These are phyloP conservation scores for Fusarium verticillioides DNA, from an alignment of 2,329 filamentous ascomycete species.

Conservation along the genomic window DNA sequence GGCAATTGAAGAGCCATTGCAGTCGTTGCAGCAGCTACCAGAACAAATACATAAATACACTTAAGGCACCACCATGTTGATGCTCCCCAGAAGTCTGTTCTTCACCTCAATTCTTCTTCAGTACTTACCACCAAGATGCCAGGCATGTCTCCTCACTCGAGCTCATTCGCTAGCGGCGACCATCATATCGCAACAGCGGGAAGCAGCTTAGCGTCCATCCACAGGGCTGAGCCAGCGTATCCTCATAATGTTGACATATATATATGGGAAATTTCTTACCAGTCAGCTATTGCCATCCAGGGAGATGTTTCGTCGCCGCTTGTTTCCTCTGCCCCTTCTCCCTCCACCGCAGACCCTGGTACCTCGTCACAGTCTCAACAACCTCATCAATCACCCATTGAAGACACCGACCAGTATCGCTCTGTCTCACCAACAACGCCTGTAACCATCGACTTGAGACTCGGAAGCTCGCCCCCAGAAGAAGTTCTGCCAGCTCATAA, in stretches of 20 bases:
- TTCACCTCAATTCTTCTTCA: neutral
- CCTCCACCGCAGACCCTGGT: too few relatives aligned
- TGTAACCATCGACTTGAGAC: accelerated
- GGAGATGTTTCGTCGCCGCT: accelerated
- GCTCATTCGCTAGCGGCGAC: accelerated
- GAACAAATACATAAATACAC: neutral
- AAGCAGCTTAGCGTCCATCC: accelerated
- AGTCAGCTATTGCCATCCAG: accelerated
- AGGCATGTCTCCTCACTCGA: accelerated
- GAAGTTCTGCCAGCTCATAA: accelerated
- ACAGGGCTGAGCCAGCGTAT: accelerated
- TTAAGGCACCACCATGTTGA: accelerated
- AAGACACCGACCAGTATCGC: neutral
- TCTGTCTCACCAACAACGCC: neutral
- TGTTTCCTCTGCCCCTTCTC: accelerated
- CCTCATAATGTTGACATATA: neutral
- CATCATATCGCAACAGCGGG: too few relatives aligned
- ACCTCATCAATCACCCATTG: accelerated
- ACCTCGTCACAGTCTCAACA: accelerated
- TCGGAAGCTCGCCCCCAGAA: too few relatives aligned
- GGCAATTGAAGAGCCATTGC: too few relatives aligned
- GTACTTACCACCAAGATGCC: neutral
- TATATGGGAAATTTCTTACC: neutral
- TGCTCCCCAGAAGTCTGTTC: accelerated
- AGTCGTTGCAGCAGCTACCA: too few relatives aligned